Evolutionary conservation across 768 basidiomycete species (phyloP), one percentile per base, ranked within the genome.

Genomic region (Leccinum aurantiacum): DNA sequence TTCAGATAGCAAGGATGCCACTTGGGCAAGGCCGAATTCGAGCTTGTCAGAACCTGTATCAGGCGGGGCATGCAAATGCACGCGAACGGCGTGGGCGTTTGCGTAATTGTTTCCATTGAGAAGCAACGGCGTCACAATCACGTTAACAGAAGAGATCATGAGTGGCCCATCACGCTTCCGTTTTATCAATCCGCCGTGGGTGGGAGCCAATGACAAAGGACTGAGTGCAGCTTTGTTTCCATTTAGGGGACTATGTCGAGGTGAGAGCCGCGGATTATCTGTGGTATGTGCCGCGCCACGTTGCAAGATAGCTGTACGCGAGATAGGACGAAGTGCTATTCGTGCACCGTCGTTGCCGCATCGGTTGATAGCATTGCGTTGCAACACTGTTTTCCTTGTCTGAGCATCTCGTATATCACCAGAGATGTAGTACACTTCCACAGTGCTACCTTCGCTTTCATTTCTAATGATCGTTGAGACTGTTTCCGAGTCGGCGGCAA

Each of bases 21-120:
- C 73, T 56, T 81, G 76, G 2, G 84, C 85, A 53, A 92, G 76
- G 27, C 89, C 89, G 66, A 92, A 91, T 69, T 91, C 89, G 19
- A 92, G 76, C 85, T 84, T 89, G 54, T 87, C 88, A n/a, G 83
- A 81, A 57, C 83, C 83, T n/a, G 77, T 67, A 35, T 85, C 80
- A 14, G 78, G 72, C 19, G 87, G 88, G 9, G 83, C 82, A 47
- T 83, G 82, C 25, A 90, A 70, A 56, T 63, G 72, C 19, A 89
- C 64, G 25, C 82, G 80, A 51, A 90, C 88, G 19, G 82, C 86
- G 63, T 91, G 89, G 37, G 79, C 78, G 38, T 76, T 71, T 11
- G 81, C 78, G 22, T 76, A 65, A 5, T 60, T 56, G 22, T 48
- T 56, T 31, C 56, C 58, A 46, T 63, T 52, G 27, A 65, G 60